Conservation (phyloP, 768 basidiomycete genomes). For the Termitomyces sp. region DNA sequence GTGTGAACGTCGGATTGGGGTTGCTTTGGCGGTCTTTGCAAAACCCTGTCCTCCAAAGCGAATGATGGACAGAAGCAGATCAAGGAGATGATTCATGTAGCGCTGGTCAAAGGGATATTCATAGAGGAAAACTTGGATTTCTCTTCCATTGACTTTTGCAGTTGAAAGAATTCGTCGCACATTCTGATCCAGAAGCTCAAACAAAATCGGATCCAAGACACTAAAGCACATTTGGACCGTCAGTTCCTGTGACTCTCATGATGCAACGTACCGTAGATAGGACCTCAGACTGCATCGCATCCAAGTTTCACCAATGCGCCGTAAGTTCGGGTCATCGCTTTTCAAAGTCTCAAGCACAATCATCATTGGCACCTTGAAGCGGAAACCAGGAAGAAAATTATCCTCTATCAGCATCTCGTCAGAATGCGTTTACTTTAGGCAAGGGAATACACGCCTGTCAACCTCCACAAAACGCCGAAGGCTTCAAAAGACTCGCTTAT, state of each 20-base stretch:
- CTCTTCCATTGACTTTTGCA: conserved; percentile 55
- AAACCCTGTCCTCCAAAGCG: conserved; percentile 91
- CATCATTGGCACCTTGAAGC: conserved; percentile 83
- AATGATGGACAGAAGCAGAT: conserved; percentile 70
- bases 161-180: conserved; percentile 47
- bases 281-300: conserved; percentile 93
- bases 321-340: conserved; percentile 65
- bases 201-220: conserved; percentile 85
- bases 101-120: conserved; percentile 74
- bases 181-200: conserved; percentile 67
- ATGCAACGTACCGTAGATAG: conserved; percentile 64
- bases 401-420: conserved; percentile 53
- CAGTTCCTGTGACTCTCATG: not conserved
- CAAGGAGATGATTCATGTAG: conserved; percentile 67
- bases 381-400: conserved; percentile 70
- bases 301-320: conserved; percentile 91
- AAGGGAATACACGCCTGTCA: conserved; percentile 53
- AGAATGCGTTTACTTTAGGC: not conserved
- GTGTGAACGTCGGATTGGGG: conserved; percentile 58
- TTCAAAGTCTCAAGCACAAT: conserved; percentile 80
- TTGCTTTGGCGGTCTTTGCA: conserved; percentile 63
- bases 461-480: conserved; percentile 89
- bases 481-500: conserved; percentile 68
- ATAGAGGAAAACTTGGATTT: conserved; percentile 65
- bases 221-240: conserved; percentile 31